Percentiles rank a stretch among this genome's conserved stretches.
Conservation (phyloP, 1,139 yeast species). For the Pneumocystis oryctolagi region DNA sequence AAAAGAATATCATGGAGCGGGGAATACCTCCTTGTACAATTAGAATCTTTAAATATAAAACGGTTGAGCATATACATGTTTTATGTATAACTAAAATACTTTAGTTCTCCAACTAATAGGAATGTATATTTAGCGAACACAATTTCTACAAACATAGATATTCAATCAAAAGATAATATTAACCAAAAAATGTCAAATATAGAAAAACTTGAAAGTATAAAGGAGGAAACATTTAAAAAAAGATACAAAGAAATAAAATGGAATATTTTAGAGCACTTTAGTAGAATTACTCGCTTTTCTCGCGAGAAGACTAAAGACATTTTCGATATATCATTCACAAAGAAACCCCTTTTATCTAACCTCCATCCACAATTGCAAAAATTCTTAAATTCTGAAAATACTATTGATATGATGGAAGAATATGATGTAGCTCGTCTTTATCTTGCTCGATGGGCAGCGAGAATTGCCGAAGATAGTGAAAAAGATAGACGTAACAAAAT, state of each 20-base stretch:
- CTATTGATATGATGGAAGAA: slow-evolving; percentile 66
- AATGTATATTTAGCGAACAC: not conserved
- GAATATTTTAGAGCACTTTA: slow-evolving; percentile 72
- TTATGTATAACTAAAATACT: not conserved
- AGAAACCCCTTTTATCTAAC: slow-evolving; percentile 43
- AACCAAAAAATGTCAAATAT: not conserved
- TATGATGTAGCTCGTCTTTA: slow-evolving; percentile 85
- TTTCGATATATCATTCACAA: slow-evolving; percentile 11
- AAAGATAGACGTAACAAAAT: slow-evolving; percentile 45
- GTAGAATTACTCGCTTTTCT: slow-evolving; percentile 54
- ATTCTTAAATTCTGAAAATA: slow-evolving; percentile 62
- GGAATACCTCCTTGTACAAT: slow-evolving; percentile 45
- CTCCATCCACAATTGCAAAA: slow-evolving; percentile 48
- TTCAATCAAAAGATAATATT: not conserved
- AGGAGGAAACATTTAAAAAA: not conserved
- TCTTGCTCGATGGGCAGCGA: slow-evolving; percentile 93
- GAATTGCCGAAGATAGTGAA: slow-evolving; percentile 48
- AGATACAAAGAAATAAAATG: slow-evolving; percentile 45
- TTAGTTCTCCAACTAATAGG: not conserved
- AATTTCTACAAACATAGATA: not conserved
- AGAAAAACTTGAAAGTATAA: not conserved
- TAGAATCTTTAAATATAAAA: slow-evolving; percentile 43
- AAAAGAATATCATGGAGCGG: slow-evolving; percentile 83
- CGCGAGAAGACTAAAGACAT: slow-evolving; percentile 17
- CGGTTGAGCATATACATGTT: slow-evolving; percentile 29